These are phyloP conservation scores for Fusarium luffae DNA, from an alignment of 2,329 filamentous ascomycete species.

Conservation along the genomic window DNA sequence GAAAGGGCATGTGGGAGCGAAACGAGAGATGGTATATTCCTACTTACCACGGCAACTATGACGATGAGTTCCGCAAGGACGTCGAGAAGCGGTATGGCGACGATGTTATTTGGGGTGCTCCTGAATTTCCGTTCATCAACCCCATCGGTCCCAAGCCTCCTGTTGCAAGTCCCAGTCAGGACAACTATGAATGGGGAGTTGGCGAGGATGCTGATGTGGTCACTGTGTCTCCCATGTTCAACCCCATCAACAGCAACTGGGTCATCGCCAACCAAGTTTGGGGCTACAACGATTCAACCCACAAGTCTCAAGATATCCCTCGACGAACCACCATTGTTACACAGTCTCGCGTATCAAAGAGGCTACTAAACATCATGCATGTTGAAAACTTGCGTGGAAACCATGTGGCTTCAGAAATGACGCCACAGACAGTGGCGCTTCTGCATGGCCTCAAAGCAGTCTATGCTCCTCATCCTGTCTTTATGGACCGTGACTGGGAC, in stretches of 20 bases:
- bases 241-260: slow-evolving; percentile 78
- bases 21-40: slow-evolving; percentile 80
- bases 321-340: slow-evolving; percentile 83
- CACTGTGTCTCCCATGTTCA: slow-evolving; percentile 82
- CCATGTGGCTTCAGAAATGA: slow-evolving; percentile 85
- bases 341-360: slow-evolving; percentile 77
- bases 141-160: slow-evolving; percentile 74
- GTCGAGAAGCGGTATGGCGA: slow-evolving; percentile 66
- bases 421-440: slow-evolving; percentile 76
- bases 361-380: slow-evolving; percentile 80
- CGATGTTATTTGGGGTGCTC: slow-evolving; percentile 74
- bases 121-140: slow-evolving; percentile 67
- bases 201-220: slow-evolving; percentile 80
- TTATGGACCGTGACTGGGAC: slow-evolving; percentile 79
- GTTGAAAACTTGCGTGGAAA: slow-evolving; percentile 78
- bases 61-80: slow-evolving; percentile 72
- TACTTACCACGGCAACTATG: slow-evolving; percentile 72
- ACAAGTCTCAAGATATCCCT: slow-evolving; percentile 67
- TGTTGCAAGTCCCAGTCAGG: slow-evolving; percentile 65
- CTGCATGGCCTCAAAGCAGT: slow-evolving; percentile 84
- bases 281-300: slow-evolving; percentile 67
- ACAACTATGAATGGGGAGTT: slow-evolving; percentile 80
- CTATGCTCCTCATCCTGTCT: slow-evolving; percentile 81
- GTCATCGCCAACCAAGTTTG: slow-evolving; percentile 75
- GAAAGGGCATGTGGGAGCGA: slow-evolving; percentile 79